phyloP scores from a whole-genome alignment of 148 eudicot genomes.

The Fallopia convolvulus region DNA sequence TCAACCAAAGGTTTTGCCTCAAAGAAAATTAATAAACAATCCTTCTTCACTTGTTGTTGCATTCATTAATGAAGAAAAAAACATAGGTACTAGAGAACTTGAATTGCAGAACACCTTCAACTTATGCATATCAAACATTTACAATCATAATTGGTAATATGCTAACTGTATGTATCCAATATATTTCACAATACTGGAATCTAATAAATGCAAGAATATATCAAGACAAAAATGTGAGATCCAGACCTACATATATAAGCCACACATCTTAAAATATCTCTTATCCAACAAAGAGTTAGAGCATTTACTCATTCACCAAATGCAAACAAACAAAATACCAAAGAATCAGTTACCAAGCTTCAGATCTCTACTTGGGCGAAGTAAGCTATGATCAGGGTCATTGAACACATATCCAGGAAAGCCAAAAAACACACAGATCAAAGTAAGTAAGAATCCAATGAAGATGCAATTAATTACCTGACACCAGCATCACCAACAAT shows the following conservation, averaged over 20 bases:
- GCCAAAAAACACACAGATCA: neutral
- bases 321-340: neutral
- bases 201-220: neutral
- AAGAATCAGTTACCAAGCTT: neutral
- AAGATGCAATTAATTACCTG: conserved; percentile 13
- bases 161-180: neutral
- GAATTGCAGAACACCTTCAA: neutral
- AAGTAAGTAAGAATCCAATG: neutral
- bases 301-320: neutral
- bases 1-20: neutral
- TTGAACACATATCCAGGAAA: neutral
- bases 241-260: neutral
- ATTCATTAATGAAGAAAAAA: neutral
- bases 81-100: neutral
- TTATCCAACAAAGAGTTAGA: neutral
- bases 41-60: neutral
- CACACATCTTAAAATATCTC: neutral
- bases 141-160: neutral
- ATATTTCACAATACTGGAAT: neutral
- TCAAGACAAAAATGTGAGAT: neutral
- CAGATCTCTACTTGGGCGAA: neutral
- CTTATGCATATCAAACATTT: neutral
- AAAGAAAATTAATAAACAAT: neutral
- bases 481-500: conserved; percentile 29
- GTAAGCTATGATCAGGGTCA: neutral